Conservation (phyloP, 805 yeast genomes). For the Wickerhamomyces strasburgensis region DNA sequence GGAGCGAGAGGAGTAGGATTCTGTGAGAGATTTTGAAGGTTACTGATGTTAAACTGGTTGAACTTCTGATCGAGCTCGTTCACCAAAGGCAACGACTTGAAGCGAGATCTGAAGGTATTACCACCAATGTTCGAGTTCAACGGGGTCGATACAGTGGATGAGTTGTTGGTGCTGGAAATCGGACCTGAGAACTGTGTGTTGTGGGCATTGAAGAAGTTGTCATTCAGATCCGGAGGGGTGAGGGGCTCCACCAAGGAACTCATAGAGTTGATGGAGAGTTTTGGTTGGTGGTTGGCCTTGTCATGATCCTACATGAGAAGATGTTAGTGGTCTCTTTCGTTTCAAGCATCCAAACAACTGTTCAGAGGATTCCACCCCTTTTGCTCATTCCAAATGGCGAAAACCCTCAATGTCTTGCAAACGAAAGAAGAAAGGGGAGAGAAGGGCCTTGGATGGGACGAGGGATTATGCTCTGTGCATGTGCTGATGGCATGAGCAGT, state of each 20-base stretch:
- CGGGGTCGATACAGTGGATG: conserved; percentile 18
- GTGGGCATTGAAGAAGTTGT: conserved; percentile 15
- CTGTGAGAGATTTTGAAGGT: conserved; percentile 20
- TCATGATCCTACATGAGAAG: conserved; percentile 14
- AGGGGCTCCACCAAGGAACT: conserved; percentile 45
- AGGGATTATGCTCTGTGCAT: too few species aligned
- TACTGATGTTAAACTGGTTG: conserved; percentile 23
- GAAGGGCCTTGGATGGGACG: too few species aligned
- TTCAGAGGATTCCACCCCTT: neutral
- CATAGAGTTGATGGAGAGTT: conserved; percentile 32
- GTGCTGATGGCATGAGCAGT: too few species aligned
- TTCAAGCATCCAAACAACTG: neutral
- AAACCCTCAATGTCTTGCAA: neutral
- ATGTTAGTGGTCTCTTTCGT: conserved; percentile 8
- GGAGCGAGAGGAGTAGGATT: neutral
- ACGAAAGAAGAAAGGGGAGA: neutral
- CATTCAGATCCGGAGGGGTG: conserved; percentile 41
- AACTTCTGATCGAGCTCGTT: conserved; percentile 30
- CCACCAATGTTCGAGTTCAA: conserved; percentile 21
- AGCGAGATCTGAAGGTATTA: conserved; percentile 25
- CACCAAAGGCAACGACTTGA: conserved; percentile 30
- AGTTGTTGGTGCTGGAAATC: conserved; percentile 4
- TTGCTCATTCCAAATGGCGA: neutral
- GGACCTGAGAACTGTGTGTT: conserved; percentile 20
- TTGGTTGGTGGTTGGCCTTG: conserved; percentile 21